These are phyloP conservation scores for Pontederia paniculata DNA, from an alignment of 176 grass and related monocot species.

Conservation along the genomic window DNA sequence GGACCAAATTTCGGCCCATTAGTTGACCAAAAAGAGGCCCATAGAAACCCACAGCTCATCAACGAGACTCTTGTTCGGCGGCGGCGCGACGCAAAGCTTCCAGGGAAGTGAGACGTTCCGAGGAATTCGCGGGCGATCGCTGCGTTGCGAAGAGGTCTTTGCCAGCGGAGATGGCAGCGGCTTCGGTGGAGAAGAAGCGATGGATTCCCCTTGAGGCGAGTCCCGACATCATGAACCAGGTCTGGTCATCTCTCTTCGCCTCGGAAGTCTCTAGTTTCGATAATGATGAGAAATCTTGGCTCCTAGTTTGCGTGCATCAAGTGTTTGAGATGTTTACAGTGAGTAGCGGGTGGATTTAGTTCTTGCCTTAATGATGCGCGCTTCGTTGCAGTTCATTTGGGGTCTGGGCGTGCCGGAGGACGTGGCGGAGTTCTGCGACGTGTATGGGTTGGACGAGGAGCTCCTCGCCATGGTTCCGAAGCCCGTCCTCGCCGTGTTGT, in stretches of 20 bases:
- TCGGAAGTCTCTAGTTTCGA: too few species aligned
- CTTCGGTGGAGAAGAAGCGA: constrained; percentile 40
- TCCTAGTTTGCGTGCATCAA: too few species aligned
- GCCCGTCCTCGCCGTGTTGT: constrained; percentile 82
- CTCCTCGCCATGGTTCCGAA: constrained; percentile 79
- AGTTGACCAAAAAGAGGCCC: too few species aligned
- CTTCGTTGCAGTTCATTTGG: constrained; percentile 59
- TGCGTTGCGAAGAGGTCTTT: too few species aligned
- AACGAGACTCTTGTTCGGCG: too few species aligned
- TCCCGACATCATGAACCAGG: constrained; percentile 94
- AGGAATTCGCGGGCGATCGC: too few species aligned
- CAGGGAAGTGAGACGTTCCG: too few species aligned
- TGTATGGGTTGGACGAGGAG: constrained; percentile 91
- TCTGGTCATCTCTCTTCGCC: neutral
- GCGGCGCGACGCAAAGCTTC: too few species aligned
- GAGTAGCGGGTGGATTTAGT: neutral
- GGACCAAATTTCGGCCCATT: too few species aligned
- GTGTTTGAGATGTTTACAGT: too few species aligned
- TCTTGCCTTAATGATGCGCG: neutral
- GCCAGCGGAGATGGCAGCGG: constrained; percentile 1
- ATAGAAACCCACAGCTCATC: too few species aligned
- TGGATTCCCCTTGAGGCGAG: constrained; percentile 90
- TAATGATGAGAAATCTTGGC: too few species aligned
- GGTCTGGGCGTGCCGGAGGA: constrained; percentile 64
- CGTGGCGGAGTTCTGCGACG: constrained; percentile 68